Percentiles rank a stretch among this genome's conserved stretches.
Evolutionary conservation across 1,284 basidiomycete species (phyloP).

Genomic region (Cryptococcus sp.): DNA sequence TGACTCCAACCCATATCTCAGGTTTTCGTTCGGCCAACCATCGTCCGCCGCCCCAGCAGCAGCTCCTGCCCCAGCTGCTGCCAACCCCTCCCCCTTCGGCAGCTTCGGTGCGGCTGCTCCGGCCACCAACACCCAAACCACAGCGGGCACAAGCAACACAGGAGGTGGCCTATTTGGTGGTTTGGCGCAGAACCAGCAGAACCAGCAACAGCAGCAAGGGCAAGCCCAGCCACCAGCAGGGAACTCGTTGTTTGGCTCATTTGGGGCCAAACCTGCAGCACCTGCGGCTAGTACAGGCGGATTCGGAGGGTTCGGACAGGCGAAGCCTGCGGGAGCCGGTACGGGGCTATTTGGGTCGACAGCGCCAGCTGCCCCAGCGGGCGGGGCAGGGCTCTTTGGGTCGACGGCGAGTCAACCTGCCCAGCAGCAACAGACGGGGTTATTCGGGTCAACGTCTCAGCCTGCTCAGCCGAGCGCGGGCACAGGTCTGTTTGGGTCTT

Average conservation of each 20-base stretch:
- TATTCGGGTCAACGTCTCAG: conserved; percentile 6
- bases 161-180: neutral
- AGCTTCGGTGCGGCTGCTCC: too few relatives aligned
- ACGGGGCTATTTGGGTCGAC: conserved; percentile 15
- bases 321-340: neutral
- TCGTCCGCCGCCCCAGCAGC: too few relatives aligned
- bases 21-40: conserved; percentile 24
- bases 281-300: too few relatives aligned
- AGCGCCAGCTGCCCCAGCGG: neutral
- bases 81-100: too few relatives aligned
- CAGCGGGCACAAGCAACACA: too few relatives aligned
- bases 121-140: too few relatives aligned
- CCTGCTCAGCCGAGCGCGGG: conserved; percentile 5
- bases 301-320: neutral
- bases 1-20: conserved; percentile 2
- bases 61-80: too few relatives aligned
- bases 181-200: neutral
- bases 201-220: conserved; percentile 5
- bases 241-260: neutral
- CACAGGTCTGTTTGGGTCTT: conserved; percentile 13
- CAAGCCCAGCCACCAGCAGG: conserved; percentile 3
- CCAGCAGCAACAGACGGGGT: neutral
- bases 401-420: conserved; percentile 9
- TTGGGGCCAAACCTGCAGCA: too few relatives aligned
- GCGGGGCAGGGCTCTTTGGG: conserved; percentile 5